Base-by-base conservation (phyloP, 2,329 filamentous ascomycete species). In the Epichloe uncinata region DNA sequence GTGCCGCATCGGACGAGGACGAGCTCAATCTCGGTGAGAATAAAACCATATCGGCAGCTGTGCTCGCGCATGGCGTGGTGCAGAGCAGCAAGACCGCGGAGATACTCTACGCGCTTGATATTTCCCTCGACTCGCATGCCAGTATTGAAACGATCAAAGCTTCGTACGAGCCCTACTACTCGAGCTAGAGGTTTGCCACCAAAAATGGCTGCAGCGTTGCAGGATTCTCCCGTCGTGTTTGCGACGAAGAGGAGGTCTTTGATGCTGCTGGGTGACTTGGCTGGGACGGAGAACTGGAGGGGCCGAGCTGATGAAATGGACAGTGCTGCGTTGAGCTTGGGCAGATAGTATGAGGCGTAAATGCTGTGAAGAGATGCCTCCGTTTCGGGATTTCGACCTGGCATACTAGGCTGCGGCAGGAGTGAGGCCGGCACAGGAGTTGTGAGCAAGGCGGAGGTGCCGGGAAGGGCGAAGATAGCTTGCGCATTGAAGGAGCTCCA, bases 11-110 rank as follows among this genome's bases (percentile, higher is more conserved):
- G 87, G 1, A 95, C 88, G 58, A 93, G 82, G 38, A 96, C 83
- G 8, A 96, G 81, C 69, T 97, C 91, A 59, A 95, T 95, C 69
- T 96, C 91, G 1, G 88, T 96, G 62, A 96, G 81, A 66, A 97
- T 91, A 73, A 95, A 97, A 49, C 91, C 91, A 66, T 96, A 97
- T 52, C 91, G 83, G 63, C 87, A 94, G 57, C 83, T 82, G 69
- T 95, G 87, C 69, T 95, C 88, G 65, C 91, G 88, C 88, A 96
- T 95, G 61, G 84, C 82, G 63, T 87, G 80, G 68, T 97, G 91
- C 42, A 96, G 73, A 59, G 94, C 87, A 0, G 89, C 77, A 5
- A 97, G 79, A 1, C 87, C 87, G 47, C 85, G 83, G 18, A 96
- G 82, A 70, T 96, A 96, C 67, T 91, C 82, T 51, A 95, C 87